These are phyloP conservation scores for Penicillium cosmopolitanum DNA, from an alignment of 495 filamentous ascomycete species.

Conservation along the genomic window DNA sequence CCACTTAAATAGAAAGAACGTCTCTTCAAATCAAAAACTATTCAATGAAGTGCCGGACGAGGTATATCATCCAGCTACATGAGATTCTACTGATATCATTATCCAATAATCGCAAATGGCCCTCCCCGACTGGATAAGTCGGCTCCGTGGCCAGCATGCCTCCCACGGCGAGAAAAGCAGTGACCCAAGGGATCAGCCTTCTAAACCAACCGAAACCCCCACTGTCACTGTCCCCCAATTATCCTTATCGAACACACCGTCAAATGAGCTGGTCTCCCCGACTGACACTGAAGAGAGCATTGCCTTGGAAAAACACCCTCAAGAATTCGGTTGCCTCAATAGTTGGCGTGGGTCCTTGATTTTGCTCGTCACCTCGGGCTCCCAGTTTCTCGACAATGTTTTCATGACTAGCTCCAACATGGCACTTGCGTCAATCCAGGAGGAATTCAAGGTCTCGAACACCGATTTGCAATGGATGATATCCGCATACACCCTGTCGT, in stretches of 20 bases:
- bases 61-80: background rate
- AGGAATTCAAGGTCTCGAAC: conserved; percentile 37
- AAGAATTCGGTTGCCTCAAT: conserved; percentile 32
- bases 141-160: conserved; percentile 17
- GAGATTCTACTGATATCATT: background rate
- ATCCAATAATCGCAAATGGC: conserved; percentile 11
- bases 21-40: background rate
- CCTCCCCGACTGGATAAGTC: conserved; percentile 20
- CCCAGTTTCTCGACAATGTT: conserved; percentile 44
- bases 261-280: conserved; percentile 21
- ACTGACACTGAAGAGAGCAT: conserved; percentile 24
- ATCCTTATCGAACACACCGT: conserved; percentile 15
- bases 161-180: conserved; percentile 10
- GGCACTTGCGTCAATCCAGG: conserved; percentile 40
- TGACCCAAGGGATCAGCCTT: background rate
- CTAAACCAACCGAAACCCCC: conserved; percentile 26
- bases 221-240: conserved; percentile 20
- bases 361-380: conserved; percentile 41
- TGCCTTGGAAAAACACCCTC: conserved; percentile 28
- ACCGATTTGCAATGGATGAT: conserved; percentile 47
- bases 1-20: background rate
- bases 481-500: conserved; percentile 42
- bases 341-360: conserved; percentile 41
- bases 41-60: background rate
- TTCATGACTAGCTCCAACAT: conserved; percentile 47